These are phyloP conservation scores for Macrocystidia cucumis DNA, from an alignment of 1,284 basidiomycete genomes.

Conservation along the genomic window DNA sequence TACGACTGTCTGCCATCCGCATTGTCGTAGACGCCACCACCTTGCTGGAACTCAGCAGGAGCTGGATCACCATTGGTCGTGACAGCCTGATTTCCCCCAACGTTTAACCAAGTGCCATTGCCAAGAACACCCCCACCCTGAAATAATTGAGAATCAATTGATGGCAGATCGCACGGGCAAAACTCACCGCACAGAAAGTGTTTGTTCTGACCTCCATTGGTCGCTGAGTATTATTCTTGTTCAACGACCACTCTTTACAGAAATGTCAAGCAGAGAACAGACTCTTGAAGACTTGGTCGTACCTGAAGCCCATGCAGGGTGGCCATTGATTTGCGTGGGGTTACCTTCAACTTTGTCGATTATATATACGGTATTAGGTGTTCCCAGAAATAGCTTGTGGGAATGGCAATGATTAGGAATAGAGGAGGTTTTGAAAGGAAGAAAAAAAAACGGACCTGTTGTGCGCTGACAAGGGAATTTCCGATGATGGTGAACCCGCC, in stretches of 20 bases:
- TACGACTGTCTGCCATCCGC: conserved; percentile 69
- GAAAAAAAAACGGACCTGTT: conserved; percentile 41
- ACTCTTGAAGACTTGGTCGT: conserved; percentile 9
- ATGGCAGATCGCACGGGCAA: conserved; percentile 8
- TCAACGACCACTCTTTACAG: conserved; percentile 41
- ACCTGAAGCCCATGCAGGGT: conserved; percentile 64
- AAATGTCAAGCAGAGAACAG: background rate
- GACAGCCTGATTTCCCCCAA: conserved; percentile 55
- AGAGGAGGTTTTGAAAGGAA: conserved; percentile 3
- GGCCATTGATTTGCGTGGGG: conserved; percentile 45
- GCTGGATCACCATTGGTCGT: conserved; percentile 38
- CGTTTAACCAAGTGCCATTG: conserved; percentile 62
- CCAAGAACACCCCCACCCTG: conserved; percentile 59
- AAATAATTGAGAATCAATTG: conserved; percentile 14
- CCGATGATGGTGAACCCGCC: conserved; percentile 60
- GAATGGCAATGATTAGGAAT: conserved; percentile 3
- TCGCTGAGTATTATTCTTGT: conserved; percentile 33
- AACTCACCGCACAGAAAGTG: conserved; percentile 58
- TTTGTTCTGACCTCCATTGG: conserved; percentile 60
- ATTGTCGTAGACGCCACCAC: conserved; percentile 46
- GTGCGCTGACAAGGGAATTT: conserved; percentile 61
- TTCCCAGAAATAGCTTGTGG: conserved; percentile 52
- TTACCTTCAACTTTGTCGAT: conserved; percentile 67
- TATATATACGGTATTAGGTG: conserved; percentile 47
- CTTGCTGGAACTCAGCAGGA: conserved; percentile 40